Percentiles rank a stretch among this genome's conserved stretches.
Conservation (phyloP, 805 yeast species). For the Starmerella kuoi region DNA sequence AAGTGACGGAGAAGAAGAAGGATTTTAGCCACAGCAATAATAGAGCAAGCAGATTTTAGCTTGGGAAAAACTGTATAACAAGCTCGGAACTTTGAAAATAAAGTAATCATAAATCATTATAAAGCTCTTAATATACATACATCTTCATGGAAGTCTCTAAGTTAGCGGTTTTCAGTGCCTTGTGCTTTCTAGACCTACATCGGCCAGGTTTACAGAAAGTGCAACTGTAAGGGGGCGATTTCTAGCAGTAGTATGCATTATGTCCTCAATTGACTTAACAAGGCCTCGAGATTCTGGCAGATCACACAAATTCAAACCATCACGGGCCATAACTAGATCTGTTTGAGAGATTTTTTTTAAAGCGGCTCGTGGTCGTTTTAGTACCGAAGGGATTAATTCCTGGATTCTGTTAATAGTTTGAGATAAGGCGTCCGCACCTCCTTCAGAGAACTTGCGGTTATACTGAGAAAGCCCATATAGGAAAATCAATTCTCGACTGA, state of each 20-base stretch:
- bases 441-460: slow-evolving; percentile 12
- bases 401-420: slow-evolving; percentile 1
- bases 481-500: slow-evolving; percentile 15
- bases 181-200: too few species aligned
- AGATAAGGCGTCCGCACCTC: not conserved
- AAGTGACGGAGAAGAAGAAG: too few species aligned
- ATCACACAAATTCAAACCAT: slow-evolving; percentile 5
- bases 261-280: not conserved
- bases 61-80: too few species aligned
- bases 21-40: too few species aligned
- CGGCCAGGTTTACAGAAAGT: slow-evolving; percentile 6
- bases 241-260: slow-evolving; percentile 4
- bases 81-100: too few species aligned
- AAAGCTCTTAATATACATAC: too few species aligned
- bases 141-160: too few species aligned
- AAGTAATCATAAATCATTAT: too few species aligned
- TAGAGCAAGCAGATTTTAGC: too few species aligned
- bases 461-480: slow-evolving; percentile 17
- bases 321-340: slow-evolving; percentile 11
- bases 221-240: slow-evolving; percentile 8
- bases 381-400: not conserved
- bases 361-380: slow-evolving; percentile 3
- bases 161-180: too few species aligned
- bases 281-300: slow-evolving; percentile 4
- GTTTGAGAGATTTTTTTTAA: not conserved